Base-by-base conservation (phyloP, 306 rosid genomes). In the Sicyos edulis region DNA sequence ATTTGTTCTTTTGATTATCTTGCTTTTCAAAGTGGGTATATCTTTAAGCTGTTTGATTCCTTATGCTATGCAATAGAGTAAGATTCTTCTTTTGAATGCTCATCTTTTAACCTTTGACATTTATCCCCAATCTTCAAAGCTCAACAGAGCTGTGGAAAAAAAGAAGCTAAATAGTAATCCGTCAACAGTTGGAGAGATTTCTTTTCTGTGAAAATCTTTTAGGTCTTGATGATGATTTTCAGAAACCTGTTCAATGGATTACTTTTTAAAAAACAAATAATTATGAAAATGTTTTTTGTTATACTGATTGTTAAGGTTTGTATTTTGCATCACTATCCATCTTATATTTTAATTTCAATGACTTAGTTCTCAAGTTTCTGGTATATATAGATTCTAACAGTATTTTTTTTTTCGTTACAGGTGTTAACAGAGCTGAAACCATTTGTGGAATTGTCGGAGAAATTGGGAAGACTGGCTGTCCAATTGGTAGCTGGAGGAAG, bases 401-500 rank as follows among this genome's bases (percentile, higher is more conserved):
- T 9, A 4, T 22, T 68, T 16, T 9, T 69, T 66, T 78, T 24
- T 22, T 22, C 11, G 59, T 53, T 76, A 66, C 82, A 95, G 99
- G 97, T 95, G 61, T 71, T 95, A 77, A 55, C 85, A 0, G 99
- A 95, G 85, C 80, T 95, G 72, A 91, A 95, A 77, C 99, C 99
- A 12, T 95, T 68, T 77, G 97, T 95, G 65, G 95, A 77, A 65
- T 95, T 95, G 71, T 91, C 97, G 29, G 99, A 95, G 87, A 95
- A 89, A 72, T 81, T 95, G 54, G 99, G 99, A 21, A 91, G 96
- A 71, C 84, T 95, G 75, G 97, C 97, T 52, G 96, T 95, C 55
- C 99, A 95, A 82, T 81, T 95, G 72, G 99, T 95, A 49, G 92
- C 99, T 0, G 99, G 99, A 77, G 99, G 99, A 74, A 91, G 96